Percentiles rank a stretch among this genome's conserved stretches.
These are phyloP conservation scores for Cyclotella baltica DNA, from an alignment of 108 stramenopile species.

Conservation along the genomic window DNA sequence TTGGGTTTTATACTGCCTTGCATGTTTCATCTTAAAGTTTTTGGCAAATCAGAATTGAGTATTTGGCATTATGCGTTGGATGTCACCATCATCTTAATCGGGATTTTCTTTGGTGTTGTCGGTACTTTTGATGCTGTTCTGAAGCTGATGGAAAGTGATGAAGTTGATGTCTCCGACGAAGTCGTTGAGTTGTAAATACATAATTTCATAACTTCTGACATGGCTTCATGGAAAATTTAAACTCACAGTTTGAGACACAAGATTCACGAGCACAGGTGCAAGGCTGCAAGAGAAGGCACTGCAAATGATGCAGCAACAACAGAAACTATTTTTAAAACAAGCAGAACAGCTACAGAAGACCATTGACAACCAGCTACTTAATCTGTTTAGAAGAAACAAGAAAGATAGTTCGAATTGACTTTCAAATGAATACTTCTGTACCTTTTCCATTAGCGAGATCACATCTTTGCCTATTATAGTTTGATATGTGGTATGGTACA, in stretches of 20 bases:
- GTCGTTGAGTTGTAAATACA: background rate
- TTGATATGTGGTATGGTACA: no score
- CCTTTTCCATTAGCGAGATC: no score
- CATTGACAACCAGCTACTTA: no score
- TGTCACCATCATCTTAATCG: conserved; percentile 57
- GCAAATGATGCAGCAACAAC: background rate
- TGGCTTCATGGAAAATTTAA: background rate
- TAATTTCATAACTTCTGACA: background rate
- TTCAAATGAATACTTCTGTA: no score
- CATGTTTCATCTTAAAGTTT: conserved; percentile 69
- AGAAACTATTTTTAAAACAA: no score
- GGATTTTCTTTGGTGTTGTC: conserved; percentile 62
- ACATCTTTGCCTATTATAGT: no score
- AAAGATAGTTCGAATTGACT: no score
- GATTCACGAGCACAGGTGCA: no score
- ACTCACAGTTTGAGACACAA: no score
- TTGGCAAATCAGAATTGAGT: conserved; percentile 56
- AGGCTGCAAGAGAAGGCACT: no score
- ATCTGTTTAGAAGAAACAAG: no score
- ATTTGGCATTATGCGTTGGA: conserved; percentile 54
- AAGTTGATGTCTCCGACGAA: background rate
- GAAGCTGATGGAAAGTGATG: conserved; percentile 40
- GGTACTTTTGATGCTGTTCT: conserved; percentile 69
- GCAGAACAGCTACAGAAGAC: no score
- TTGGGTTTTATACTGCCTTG: conserved; percentile 78